Percentiles rank a stretch among this genome's conserved stretches.
Evolutionary conservation across 257 asterid genomes (phyloP).

Genomic region (Nicotiana benthamiana): DNA sequence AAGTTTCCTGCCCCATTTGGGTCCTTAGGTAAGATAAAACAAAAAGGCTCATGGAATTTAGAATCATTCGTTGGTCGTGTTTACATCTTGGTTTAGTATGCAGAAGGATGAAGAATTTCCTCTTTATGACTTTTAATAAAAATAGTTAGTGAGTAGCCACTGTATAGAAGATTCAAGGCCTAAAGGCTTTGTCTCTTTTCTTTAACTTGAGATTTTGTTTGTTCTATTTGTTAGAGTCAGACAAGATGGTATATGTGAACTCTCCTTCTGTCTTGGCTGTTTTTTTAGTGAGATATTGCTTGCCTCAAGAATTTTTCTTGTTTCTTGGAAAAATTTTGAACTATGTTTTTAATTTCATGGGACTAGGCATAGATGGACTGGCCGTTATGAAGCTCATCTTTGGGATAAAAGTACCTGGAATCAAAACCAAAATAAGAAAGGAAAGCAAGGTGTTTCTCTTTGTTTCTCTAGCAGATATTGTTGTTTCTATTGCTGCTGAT

Average conservation of each 20-base stretch:
- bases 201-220: neutral
- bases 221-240: neutral
- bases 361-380: slow-evolving; percentile 97
- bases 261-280: neutral
- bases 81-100: too few species aligned
- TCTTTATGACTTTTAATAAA: neutral
- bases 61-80: neutral
- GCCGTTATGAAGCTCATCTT: slow-evolving; percentile 98
- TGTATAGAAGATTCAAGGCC: neutral
- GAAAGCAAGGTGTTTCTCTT: slow-evolving; percentile 74
- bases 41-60: neutral
- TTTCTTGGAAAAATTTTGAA: slow-evolving; percentile 4
- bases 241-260: neutral
- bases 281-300: neutral
- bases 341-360: slow-evolving; percentile 20
- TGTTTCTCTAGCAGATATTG: neutral
- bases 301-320: neutral
- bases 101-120: neutral
- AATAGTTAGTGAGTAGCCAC: neutral
- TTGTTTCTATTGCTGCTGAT: slow-evolving; percentile 4
- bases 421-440: slow-evolving; percentile 94
- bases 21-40: neutral
- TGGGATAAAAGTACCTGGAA: slow-evolving; percentile 99
- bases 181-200: neutral
- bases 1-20: neutral